These are phyloP conservation scores for Zarea fungicola DNA, from an alignment of 2,329 filamentous ascomycete genomes.

Conservation along the genomic window DNA sequence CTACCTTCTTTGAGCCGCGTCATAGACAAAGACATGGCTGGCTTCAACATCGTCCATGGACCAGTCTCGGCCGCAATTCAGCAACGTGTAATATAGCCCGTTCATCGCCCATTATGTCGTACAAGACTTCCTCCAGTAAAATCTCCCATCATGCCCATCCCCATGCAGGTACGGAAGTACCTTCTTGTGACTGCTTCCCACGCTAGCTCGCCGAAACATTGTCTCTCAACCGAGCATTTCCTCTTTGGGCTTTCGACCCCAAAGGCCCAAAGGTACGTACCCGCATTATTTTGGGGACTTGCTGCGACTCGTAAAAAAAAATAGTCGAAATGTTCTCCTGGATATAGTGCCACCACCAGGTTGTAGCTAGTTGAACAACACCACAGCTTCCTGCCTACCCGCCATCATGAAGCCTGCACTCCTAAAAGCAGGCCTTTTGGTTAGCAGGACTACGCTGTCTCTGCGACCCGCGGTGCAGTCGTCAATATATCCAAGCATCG, in stretches of 20 bases:
- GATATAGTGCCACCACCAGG: neutral
- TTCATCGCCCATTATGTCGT: no score
- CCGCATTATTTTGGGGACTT: constrained; percentile 7
- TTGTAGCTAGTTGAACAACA: neutral
- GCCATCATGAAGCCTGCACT: constrained; percentile 6
- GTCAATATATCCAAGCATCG: neutral
- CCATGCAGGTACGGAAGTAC: no score
- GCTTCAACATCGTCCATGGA: no score
- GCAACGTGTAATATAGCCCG: no score
- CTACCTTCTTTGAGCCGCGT: no score
- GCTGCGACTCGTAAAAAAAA: neutral
- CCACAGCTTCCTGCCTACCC: neutral
- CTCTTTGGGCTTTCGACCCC: constrained; percentile 7
- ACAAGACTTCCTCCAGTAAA: no score
- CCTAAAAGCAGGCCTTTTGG: neutral
- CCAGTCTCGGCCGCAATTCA: no score
- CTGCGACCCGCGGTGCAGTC: neutral
- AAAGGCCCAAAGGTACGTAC: constrained; percentile 5
- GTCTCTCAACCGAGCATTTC: neutral
- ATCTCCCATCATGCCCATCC: no score
- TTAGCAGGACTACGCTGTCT: neutral
- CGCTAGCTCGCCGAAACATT: neutral
- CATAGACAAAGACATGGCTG: no score
- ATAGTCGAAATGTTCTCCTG: constrained; percentile 9
- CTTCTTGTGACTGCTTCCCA: no score